A percentile compares a stretch with the other conserved stretches of the same genome.
phyloP scores from a whole-genome alignment of 129 eudicot genomes.

The Tanacetum coccineum region DNA sequence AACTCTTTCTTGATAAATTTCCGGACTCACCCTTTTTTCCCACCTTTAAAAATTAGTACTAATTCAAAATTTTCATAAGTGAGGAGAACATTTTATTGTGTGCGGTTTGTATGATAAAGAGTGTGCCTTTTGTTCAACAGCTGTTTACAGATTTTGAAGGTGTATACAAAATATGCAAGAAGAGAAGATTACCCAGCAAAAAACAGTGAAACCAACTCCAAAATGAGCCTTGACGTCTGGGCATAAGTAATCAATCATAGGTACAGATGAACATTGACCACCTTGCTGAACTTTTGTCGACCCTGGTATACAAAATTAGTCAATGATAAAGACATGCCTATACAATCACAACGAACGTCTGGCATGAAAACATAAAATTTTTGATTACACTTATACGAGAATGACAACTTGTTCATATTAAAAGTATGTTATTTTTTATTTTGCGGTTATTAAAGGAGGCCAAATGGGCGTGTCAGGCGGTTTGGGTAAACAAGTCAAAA shows the following conservation, averaged over 20 bases:
- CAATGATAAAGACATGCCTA: not conserved
- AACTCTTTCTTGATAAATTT: too few species aligned
- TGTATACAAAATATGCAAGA: not conserved
- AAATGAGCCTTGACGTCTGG: slow-evolving; percentile 36
- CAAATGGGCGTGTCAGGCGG: too few species aligned
- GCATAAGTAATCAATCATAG: slow-evolving; percentile 18
- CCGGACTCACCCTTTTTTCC: not conserved
- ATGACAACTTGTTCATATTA: not conserved
- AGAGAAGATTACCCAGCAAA: slow-evolving; percentile 54
- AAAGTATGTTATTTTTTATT: too few species aligned
- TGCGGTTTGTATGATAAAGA: not conserved
- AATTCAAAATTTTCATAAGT: not conserved
- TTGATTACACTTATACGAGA: not conserved
- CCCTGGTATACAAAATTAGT: slow-evolving; percentile 15
- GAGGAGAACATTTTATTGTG: not conserved
- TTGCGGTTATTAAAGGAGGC: too few species aligned
- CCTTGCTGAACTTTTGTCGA: slow-evolving; percentile 21
- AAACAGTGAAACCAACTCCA: slow-evolving; percentile 48
- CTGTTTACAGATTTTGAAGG: not conserved
- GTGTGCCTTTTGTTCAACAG: too few species aligned
- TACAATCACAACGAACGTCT: too few species aligned
- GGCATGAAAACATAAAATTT: too few species aligned
- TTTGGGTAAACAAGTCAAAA: too few species aligned
- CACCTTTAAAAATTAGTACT: not conserved
- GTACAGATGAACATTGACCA: slow-evolving; percentile 20